Evolutionary conservation across 768 basidiomycete genomes (phyloP).

Genomic region (Omphalotus guepiniiformis): DNA sequence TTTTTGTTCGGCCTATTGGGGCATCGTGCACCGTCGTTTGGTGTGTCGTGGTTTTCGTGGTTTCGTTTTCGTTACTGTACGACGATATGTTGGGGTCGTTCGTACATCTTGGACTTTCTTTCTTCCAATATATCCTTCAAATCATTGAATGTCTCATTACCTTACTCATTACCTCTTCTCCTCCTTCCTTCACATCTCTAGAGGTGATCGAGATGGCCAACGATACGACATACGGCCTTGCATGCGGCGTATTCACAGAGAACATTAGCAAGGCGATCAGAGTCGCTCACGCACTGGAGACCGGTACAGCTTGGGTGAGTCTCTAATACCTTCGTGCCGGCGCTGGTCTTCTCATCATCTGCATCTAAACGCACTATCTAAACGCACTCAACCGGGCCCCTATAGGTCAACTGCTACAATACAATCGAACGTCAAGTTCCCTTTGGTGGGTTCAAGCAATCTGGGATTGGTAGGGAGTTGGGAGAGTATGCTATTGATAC

Average conservation of each 20-base stretch:
- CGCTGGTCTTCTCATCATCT: not conserved
- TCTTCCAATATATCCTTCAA: no score
- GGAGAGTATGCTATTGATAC: conserved; percentile 72
- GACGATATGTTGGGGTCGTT: no score
- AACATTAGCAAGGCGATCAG: conserved; percentile 71
- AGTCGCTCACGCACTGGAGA: conserved; percentile 70
- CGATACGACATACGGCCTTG: conserved; percentile 83
- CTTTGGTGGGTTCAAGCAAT: conserved; percentile 85
- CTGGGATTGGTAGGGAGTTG: conserved; percentile 75
- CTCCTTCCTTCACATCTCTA: conserved; percentile 41
- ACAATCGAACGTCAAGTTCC: conserved; percentile 54
- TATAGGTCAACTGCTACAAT: conserved; percentile 47
- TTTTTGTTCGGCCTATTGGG: no score
- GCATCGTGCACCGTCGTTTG: no score
- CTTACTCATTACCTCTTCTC: not conserved
- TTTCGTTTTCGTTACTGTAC: no score
- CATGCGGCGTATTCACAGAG: conserved; percentile 80
- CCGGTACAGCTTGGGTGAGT: conserved; percentile 74
- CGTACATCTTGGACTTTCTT: no score
- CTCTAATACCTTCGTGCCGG: not conserved
- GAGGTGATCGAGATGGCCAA: conserved; percentile 76
- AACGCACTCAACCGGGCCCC: no score
- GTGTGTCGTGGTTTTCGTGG: no score
- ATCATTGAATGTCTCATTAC: no score
- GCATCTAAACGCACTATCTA: no score